These are phyloP conservation scores for Lolium multiflorum DNA, from an alignment of 176 grass and related monocot genomes.

Conservation along the genomic window DNA sequence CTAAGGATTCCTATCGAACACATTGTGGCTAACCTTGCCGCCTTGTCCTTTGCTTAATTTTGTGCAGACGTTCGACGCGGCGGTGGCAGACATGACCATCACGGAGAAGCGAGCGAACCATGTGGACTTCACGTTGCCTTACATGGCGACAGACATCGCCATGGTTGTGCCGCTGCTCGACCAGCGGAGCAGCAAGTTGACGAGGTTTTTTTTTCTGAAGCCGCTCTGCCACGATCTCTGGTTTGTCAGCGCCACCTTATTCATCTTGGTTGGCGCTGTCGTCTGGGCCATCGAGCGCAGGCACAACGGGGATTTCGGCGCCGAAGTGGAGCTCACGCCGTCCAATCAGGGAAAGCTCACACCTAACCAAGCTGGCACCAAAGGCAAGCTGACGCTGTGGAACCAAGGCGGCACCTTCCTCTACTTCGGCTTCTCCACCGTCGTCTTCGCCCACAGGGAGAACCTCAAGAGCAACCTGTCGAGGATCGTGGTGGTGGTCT, in stretches of 20 bases:
- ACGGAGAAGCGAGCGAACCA: conserved; percentile 47
- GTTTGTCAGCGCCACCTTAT: conserved; percentile 51
- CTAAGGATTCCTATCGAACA: too few species aligned
- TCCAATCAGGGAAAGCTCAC: conserved; percentile 25
- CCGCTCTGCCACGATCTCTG: conserved; percentile 62
- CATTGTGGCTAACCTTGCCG: too few species aligned
- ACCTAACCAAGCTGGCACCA: conserved; percentile 58
- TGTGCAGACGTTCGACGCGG: conserved; percentile 62
- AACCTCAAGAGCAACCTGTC: conserved; percentile 88
- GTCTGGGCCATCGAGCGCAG: conserved; percentile 77
- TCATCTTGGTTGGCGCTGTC: conserved; percentile 62
- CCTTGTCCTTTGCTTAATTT: too few species aligned
- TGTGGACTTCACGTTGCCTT: conserved; percentile 83
- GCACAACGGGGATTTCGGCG: conserved; percentile 54
- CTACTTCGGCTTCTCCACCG: conserved; percentile 86
- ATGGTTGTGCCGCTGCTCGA: conserved; percentile 63
- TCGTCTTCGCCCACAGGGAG: conserved; percentile 89
- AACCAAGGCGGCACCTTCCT: conserved; percentile 69
- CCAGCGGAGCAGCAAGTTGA: conserved; percentile 35
- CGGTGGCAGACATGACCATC: conserved; percentile 72
- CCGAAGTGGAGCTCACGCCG: conserved; percentile 1
- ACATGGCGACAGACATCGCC: conserved; percentile 47
- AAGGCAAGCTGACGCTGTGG: too few species aligned
- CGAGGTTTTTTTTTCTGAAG: conserved; percentile 68
- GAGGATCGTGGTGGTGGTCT: conserved; percentile 64